These are phyloP conservation scores for Powellomyces hirtus DNA, from an alignment of 192 early-diverging fungal species.

Conservation along the genomic window DNA sequence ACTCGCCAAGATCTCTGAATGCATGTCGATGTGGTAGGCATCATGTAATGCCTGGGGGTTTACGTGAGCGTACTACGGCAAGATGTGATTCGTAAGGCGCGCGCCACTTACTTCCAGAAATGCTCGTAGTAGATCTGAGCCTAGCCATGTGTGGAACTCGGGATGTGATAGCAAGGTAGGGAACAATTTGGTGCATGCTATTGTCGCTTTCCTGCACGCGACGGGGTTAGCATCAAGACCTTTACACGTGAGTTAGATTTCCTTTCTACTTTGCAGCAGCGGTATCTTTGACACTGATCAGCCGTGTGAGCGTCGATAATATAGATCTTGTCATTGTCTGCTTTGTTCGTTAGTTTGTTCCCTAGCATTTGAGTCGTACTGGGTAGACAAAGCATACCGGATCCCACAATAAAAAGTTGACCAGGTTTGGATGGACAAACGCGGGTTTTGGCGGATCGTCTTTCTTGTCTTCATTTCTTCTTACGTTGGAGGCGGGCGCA, in stretches of 20 bases:
- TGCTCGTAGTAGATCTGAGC: slow-evolving; percentile 15
- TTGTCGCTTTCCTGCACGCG: background rate
- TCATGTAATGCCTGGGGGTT: slow-evolving; percentile 37
- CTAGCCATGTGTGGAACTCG: slow-evolving; percentile 18
- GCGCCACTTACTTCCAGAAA: slow-evolving; percentile 18
- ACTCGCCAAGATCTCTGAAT: slow-evolving; percentile 28
- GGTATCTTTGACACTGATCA: slow-evolving; percentile 26
- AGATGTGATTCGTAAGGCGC: background rate
- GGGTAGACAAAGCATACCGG: background rate
- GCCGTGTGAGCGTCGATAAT: background rate
- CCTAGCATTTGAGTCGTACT: background rate
- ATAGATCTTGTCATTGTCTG: slow-evolving; percentile 10
- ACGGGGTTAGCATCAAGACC: too few relatives aligned
- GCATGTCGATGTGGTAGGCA: slow-evolving; percentile 33
- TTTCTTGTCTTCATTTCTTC: background rate
- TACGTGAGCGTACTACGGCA: background rate
- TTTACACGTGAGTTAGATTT: background rate
- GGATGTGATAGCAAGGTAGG: slow-evolving; percentile 2
- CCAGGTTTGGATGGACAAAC: slow-evolving; percentile 25
- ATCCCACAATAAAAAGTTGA: slow-evolving; percentile 24
- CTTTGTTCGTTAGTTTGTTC: background rate
- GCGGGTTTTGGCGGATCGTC: background rate
- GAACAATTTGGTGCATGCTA: slow-evolving; percentile 4
- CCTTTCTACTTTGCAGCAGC: background rate
- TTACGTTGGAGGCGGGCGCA: slow-evolving; percentile 3